Evolutionary conservation across 805 yeast species (phyloP).

Genomic region (Teunomyces kruisii): DNA sequence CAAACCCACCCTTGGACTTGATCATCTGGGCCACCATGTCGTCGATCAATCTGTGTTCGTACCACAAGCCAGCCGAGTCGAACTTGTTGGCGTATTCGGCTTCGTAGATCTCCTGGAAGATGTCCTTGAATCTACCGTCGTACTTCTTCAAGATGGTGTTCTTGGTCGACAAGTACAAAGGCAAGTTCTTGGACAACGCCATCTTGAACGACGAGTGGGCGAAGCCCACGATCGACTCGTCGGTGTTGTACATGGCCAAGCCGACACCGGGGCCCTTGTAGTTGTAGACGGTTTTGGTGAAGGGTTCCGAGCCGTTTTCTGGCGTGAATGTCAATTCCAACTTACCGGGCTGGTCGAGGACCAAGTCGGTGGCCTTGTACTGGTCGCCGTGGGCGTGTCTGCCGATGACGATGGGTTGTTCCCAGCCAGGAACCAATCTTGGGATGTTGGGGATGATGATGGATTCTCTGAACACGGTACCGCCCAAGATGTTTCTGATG

Average conservation of each 20-base stretch:
- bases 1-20: constrained; percentile 91
- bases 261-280: constrained; percentile 78
- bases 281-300: constrained; percentile 62
- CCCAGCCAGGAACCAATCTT: constrained; percentile 88
- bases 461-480: constrained; percentile 96
- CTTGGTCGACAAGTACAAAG: constrained; percentile 85
- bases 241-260: constrained; percentile 93
- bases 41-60: constrained; percentile 93
- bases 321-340: constrained; percentile 78
- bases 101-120: constrained; percentile 80
- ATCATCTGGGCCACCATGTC: constrained; percentile 99
- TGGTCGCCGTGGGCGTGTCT: constrained; percentile 98
- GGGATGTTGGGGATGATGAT: constrained; percentile 89
- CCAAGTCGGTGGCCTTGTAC: constrained; percentile 87
- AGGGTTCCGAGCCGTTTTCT: constrained; percentile 54
- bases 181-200: constrained; percentile 76
- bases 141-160: constrained; percentile 92
- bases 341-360: constrained; percentile 77
- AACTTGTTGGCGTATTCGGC: constrained; percentile 65
- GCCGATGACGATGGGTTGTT: constrained; percentile 92
- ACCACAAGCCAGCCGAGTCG: constrained; percentile 85
- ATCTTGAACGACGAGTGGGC: constrained; percentile 91
- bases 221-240: constrained; percentile 83
- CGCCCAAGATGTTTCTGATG: constrained; percentile 91
- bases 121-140: constrained; percentile 95